phyloP scores from a whole-genome alignment of 345 rosid genomes.

The Brassica cretica region DNA sequence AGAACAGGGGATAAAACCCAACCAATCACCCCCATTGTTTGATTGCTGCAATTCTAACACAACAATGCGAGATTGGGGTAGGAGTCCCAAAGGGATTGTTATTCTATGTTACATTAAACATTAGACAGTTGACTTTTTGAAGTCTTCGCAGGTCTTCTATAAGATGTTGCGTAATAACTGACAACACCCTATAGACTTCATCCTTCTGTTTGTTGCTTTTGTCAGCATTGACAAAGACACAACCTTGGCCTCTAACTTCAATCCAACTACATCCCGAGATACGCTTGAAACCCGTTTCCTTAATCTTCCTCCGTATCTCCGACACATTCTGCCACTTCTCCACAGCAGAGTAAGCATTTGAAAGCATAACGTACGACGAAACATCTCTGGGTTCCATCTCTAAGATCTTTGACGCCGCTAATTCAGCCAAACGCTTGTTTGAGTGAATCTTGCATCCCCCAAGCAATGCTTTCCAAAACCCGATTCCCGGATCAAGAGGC shows the following conservation, averaged over 20 bases:
- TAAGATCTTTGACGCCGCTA: slow-evolving; percentile 57
- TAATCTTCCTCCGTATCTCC: slow-evolving; percentile 54
- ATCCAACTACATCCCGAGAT: slow-evolving; percentile 84
- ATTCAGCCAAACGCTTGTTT: slow-evolving; percentile 50
- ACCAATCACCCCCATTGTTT: too few species aligned
- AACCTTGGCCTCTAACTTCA: slow-evolving; percentile 52
- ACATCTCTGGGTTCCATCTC: slow-evolving; percentile 72
- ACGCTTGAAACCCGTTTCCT: slow-evolving; percentile 56
- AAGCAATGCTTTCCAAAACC: slow-evolving; percentile 87
- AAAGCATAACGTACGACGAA: slow-evolving; percentile 79
- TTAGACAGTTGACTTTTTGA: slow-evolving; percentile 12
- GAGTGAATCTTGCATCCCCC: slow-evolving; percentile 83
- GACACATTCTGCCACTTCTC: slow-evolving; percentile 67
- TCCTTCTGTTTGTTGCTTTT: slow-evolving; percentile 48
- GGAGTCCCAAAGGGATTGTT: not conserved
- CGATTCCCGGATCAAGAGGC: slow-evolving; percentile 74
- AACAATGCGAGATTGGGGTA: not conserved
- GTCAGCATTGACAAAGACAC: slow-evolving; percentile 59
- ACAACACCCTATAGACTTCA: slow-evolving; percentile 50
- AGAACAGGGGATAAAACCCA: too few species aligned
- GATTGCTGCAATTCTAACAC: not conserved
- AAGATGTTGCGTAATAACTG: slow-evolving; percentile 36
- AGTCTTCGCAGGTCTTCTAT: slow-evolving; percentile 20
- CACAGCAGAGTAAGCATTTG: slow-evolving; percentile 70
- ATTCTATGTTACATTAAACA: not conserved